These are phyloP conservation scores for Epichloe scottii DNA, from an alignment of 2,329 filamentous ascomycete species.

Conservation along the genomic window DNA sequence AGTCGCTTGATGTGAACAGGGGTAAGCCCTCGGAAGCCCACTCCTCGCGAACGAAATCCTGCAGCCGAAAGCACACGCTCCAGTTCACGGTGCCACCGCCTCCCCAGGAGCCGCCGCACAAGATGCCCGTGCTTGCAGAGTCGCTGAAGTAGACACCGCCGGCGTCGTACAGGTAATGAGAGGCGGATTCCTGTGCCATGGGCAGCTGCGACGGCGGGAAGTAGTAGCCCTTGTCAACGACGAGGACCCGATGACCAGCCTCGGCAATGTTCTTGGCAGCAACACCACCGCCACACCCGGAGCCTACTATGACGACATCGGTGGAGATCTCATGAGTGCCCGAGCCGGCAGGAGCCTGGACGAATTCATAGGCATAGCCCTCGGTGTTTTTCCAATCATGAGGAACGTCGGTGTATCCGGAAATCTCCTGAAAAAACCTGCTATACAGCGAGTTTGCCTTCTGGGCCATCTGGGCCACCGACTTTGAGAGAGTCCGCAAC, in stretches of 20 bases:
- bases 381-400: slow-evolving; percentile 35
- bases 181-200: slow-evolving; percentile 52
- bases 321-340: slow-evolving; percentile 51
- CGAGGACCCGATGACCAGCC: slow-evolving; percentile 61
- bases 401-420: slow-evolving; percentile 45
- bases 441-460: slow-evolving; percentile 43
- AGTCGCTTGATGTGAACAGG: slow-evolving; percentile 62
- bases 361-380: slow-evolving; percentile 45
- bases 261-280: slow-evolving; percentile 70
- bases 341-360: slow-evolving; percentile 37
- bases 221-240: slow-evolving; percentile 74
- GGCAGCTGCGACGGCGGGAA: slow-evolving; percentile 61
- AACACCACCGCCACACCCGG: slow-evolving; percentile 75
- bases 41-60: slow-evolving; percentile 64
- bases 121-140: slow-evolving; percentile 44
- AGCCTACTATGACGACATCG: slow-evolving; percentile 77
- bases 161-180: slow-evolving; percentile 56
- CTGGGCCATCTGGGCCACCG: slow-evolving; percentile 41
- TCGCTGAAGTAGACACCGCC: slow-evolving; percentile 44
- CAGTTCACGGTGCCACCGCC: slow-evolving; percentile 86
- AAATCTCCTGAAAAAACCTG: slow-evolving; percentile 39
- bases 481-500: slow-evolving; percentile 43
- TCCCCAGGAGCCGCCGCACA: slow-evolving; percentile 65
- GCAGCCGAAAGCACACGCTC: slow-evolving; percentile 54
- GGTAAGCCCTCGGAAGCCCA: slow-evolving; percentile 61